Evolutionary conservation across 768 basidiomycete species (phyloP), one percentile per base, ranked within the genome.

Genomic region (Leccinum ochraceum): DNA sequence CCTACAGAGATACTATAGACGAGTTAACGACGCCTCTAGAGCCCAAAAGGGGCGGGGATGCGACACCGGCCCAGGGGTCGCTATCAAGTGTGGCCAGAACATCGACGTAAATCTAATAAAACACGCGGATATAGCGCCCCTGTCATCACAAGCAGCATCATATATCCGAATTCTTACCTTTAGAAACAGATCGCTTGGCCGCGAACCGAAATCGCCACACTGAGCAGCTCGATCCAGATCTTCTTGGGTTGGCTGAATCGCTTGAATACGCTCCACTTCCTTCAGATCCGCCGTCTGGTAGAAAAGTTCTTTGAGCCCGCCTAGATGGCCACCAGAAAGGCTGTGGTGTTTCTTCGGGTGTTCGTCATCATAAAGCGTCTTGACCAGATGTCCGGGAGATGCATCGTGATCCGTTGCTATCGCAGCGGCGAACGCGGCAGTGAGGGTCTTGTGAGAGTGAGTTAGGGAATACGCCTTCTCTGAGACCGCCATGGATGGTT

Each of bases 31-130:
- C 85, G 7, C 86, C 86, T 14, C 81, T 83, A 9, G 81, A 79
- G 1, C 82, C 88, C 55, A 89, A 72, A n/a, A 90, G 75, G 8
- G 84, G 78, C 0, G 88, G 88, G 2, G 86, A 84, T 54, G 83
- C 81, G 60, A 87, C 74, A 10, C 83, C 83, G 1, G 80, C 79
- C 61, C 84, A 75, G 1, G 85, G 83, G 62, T 86, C 78, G 57
- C 71, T 71, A 24, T 87, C 80, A 1, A 90, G 75, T 2, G 81
- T 80, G n/a, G 78, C 78, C 20, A 89, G 73, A n/a, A 85, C 80
- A 54, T 88, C 84, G 42, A 79, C 74, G 62, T 87, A 89, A 56
- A 90, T 83, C 86, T 87, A 56, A 52, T 30, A 46, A 11, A 46
- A 46, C 49, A 22, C 20, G 22, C 22, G 13, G 24, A 50, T 36